These are phyloP conservation scores for Coniella lustricola DNA, from an alignment of 2,329 filamentous ascomycete genomes.

Conservation along the genomic window DNA sequence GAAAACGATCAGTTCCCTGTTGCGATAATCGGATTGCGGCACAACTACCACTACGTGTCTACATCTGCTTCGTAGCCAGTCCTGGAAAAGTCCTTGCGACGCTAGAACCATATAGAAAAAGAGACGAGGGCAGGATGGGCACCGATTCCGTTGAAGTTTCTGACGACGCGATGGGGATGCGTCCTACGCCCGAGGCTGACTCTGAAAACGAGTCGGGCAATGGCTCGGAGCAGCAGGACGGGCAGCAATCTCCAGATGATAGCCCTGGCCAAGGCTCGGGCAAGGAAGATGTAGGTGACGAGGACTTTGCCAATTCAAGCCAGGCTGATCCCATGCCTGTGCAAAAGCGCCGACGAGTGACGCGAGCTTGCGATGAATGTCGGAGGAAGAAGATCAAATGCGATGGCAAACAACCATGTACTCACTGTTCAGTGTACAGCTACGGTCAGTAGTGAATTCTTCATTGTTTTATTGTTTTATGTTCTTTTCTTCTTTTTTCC, in stretches of 20 bases:
- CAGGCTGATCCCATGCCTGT: constrained; percentile 39
- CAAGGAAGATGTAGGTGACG: constrained; percentile 12
- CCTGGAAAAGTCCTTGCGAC: too few species aligned
- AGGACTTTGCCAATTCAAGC: constrained; percentile 6
- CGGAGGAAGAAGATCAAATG: constrained; percentile 83
- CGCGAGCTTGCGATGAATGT: constrained; percentile 75
- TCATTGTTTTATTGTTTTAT: too few species aligned
- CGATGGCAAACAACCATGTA: constrained; percentile 81
- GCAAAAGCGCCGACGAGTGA: constrained; percentile 72
- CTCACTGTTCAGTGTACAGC: constrained; percentile 95
- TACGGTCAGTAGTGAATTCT: constrained; percentile 62
- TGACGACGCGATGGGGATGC: constrained; percentile 7
- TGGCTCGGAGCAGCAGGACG: constrained; percentile 34
- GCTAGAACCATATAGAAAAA: background rate
- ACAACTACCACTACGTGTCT: background rate
- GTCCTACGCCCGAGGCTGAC: constrained; percentile 9
- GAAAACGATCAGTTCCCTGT: background rate
- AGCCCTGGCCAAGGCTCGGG: constrained; percentile 3
- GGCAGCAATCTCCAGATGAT: constrained; percentile 16
- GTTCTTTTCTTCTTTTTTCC: too few species aligned
- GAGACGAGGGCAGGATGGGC: background rate
- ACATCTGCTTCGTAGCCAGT: background rate
- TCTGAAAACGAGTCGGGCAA: constrained; percentile 19
- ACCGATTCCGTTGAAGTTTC: background rate
- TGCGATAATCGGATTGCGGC: background rate